phyloP scores from a whole-genome alignment of 371 early-diverging fungal genomes.

The Rhizopus stolonifer region DNA sequence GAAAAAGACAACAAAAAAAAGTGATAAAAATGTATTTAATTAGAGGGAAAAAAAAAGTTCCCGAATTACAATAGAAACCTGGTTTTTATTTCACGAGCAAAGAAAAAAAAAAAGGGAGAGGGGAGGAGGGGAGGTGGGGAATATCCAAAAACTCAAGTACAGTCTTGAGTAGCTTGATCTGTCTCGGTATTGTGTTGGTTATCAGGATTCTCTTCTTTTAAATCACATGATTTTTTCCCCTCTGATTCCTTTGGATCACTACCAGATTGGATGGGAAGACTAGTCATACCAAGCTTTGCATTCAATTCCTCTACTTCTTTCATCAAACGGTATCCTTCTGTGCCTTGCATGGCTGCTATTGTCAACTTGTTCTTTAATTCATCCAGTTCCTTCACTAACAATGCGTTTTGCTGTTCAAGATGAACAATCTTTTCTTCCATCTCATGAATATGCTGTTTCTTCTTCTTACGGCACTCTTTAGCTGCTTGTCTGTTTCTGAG shows the following conservation, averaged over 20 bases:
- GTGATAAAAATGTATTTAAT: neutral
- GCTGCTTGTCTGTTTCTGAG: conserved; percentile 78
- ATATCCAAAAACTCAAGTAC: too few species aligned
- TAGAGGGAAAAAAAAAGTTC: too few species aligned
- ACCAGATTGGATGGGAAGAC: neutral
- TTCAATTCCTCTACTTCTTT: conserved; percentile 69
- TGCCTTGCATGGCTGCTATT: conserved; percentile 56
- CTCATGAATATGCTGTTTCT: conserved; percentile 73
- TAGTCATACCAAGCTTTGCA: conserved; percentile 61
- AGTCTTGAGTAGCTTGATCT: too few species aligned
- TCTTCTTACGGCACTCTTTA: conserved; percentile 83
- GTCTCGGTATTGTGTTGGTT: too few species aligned
- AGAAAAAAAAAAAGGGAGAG: too few species aligned
- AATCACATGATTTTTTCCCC: too few species aligned
- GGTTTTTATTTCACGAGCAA: too few species aligned
- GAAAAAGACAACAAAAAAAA: neutral
- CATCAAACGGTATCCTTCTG: conserved; percentile 61
- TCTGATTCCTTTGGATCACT: too few species aligned
- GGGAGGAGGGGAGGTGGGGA: too few species aligned
- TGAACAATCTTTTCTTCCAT: conserved; percentile 66
- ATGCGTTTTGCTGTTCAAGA: conserved; percentile 66
- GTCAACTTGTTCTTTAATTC: conserved; percentile 66
- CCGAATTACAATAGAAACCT: too few species aligned
- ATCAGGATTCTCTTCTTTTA: too few species aligned
- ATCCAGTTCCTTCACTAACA: conserved; percentile 62